Evolutionary conservation across 2,329 filamentous ascomycete species (phyloP), one percentile per base, ranked within the genome.

Genomic region (Ophiostoma tasmaniense): DNA sequence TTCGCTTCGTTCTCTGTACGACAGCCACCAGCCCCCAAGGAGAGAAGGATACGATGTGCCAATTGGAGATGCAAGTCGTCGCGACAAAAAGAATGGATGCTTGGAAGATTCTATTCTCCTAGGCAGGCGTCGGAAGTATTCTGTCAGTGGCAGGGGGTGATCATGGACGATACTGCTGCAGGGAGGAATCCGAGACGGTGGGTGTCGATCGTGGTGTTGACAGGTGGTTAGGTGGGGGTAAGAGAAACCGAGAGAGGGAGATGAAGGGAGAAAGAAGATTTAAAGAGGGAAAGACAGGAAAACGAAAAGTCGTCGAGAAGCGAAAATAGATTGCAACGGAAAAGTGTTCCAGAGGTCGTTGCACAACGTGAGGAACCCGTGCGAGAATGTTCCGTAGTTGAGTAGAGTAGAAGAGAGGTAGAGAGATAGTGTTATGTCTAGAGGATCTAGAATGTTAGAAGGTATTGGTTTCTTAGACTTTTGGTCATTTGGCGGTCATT

Each of bases 11-110:
- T 62, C 61, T 67, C 70, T 66, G 66, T 70, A 69, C 67, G 69
- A 71, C 70, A 67, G 52, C 66, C 66, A 67, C 68, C 70, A 68
- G 64, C 39, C 72, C 67, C 69, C 66, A 64, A 65, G 55, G 64
- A 69, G 61, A 59, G 61, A 65, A 70, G 42, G 61, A 28, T 14
- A 66, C 25, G 25, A 37, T 14, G 30, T 14, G 6, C 25, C 28
- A 55, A 50, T 37, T 37, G 25, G 22, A 45, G 61, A 42, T 25
- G 59, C 1, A 11, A 10, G 30, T 11, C 14, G 59, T 33, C 13
- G 30, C 3, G 20, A 13, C 2, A 17, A 62, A 22, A 11, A 22
- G 10, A 33, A 22, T 37, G 13, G 7, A 22, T n/a, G 28, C n/a
- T 42, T 22, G 45, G 13, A 8, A 65, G 17, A 28, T 55, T 55